Base-by-base conservation (phyloP, 345 rosid species). In the Litchi chinensis region DNA sequence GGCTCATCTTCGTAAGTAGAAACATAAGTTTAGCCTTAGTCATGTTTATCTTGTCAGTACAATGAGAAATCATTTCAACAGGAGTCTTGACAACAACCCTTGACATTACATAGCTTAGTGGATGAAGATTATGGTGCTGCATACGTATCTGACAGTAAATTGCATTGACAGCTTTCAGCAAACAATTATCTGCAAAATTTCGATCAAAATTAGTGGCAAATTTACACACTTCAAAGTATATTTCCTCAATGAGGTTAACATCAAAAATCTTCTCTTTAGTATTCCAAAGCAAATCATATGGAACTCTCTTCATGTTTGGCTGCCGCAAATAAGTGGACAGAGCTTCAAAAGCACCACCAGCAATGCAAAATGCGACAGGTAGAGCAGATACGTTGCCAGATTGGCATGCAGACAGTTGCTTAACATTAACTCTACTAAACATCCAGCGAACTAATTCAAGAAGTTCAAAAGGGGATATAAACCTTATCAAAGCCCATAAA, bases 1-100 rank as follows among this genome's bases (percentile, higher is more conserved):
- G 90, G 79, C 94, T 91, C 82, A 89, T 83, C 87, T 94, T 95
- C 76, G 83, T 86, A 79, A 95, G 88, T 81, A 88, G 87, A 87
- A 76, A 81, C 87, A 95, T 72, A 52, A 89, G 77, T 79, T 87
- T 88, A 80, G 97, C 94, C 85, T 85, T 93, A 41, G 86, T 85
- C 83, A 75, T 79, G 83, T 75, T 91, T 65, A 80, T 80, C 75
- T 50, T 78, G 73, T 76, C 79, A 73, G 89, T 78, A 85, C 94
- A 94, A 62, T 86, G 87, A 80, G 90, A 85, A 83, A 96, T 68
- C 76, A 90, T 82, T 44, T 91, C 88, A 56, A 83, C 13, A 41
- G 98, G 98, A 65, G 96, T 92, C 81, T 81, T 79, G 26, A 75
- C 37, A 40, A 91, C 79, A 82, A 85, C 85, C 86, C 87, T 89